Evolutionary conservation across 305 asterid genomes (phyloP).

Genomic region (Fraxinus albicans): DNA sequence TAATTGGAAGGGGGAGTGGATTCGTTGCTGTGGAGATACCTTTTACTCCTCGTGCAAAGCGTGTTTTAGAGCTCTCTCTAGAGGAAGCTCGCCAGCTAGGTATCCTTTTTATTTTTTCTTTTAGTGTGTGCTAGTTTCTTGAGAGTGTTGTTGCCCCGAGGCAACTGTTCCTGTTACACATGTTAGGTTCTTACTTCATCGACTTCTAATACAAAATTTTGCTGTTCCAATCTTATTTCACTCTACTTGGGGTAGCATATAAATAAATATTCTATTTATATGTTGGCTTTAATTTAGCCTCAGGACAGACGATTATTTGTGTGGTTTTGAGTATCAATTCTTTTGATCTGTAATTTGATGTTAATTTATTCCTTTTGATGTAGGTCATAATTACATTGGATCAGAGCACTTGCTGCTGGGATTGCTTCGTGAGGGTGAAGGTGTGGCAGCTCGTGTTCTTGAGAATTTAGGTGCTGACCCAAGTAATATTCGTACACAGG

Average conservation of each 20-base stretch:
- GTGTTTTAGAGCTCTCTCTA: conserved; percentile 86
- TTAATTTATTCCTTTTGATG: conserved; percentile 13
- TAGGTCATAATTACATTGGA: conserved; percentile 98
- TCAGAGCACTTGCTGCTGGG: conserved; percentile 96
- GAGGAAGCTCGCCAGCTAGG: conserved; percentile 99
- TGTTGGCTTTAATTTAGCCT: conserved; percentile 7
- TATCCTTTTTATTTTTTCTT: conserved; percentile 28
- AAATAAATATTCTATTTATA: background rate
- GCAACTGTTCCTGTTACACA: conserved; percentile 4
- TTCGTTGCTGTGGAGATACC: conserved; percentile 98
- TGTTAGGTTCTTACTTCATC: conserved; percentile 7
- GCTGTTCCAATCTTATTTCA: background rate
- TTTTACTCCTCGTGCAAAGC: conserved; percentile 97
- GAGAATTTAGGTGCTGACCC: conserved; percentile 97
- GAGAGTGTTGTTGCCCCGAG: background rate
- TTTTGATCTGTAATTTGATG: background rate
- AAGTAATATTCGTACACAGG: conserved; percentile 93
- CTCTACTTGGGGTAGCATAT: background rate
- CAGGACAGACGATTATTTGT: background rate
- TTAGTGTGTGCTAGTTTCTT: background rate
- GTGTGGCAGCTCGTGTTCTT: conserved; percentile 95
- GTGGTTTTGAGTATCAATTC: background rate
- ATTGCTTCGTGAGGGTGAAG: conserved; percentile 98
- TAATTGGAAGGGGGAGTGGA: conserved; percentile 96
- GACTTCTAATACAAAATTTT: background rate